phyloP scores from a whole-genome alignment of 2,329 filamentous ascomycete genomes.

The Harringtonia aguacate region DNA sequence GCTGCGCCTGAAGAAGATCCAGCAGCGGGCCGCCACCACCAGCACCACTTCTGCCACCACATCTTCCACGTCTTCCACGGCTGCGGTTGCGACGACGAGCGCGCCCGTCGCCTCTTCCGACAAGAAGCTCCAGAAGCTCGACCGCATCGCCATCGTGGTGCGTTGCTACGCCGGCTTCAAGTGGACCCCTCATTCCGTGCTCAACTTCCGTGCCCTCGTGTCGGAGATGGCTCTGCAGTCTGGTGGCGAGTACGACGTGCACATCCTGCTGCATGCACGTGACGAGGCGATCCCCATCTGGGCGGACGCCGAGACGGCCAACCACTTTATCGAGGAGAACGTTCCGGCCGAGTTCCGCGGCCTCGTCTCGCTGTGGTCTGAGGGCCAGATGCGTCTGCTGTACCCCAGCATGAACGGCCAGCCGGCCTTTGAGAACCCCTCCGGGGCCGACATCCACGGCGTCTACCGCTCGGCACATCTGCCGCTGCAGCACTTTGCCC shows the following conservation, averaged over 20 bases:
- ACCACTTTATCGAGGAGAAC: slow-evolving; percentile 55
- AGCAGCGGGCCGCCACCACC: slow-evolving; percentile 9
- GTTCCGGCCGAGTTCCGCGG: slow-evolving; percentile 68
- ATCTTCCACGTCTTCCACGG: background rate
- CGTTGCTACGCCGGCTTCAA: slow-evolving; percentile 71
- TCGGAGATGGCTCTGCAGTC: slow-evolving; percentile 68
- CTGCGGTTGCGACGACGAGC: background rate
- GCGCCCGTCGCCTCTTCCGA: too few species aligned
- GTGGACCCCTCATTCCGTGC: slow-evolving; percentile 66
- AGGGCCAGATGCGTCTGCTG: slow-evolving; percentile 70
- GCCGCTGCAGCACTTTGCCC: slow-evolving; percentile 53
- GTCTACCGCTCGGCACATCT: slow-evolving; percentile 58
- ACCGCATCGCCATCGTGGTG: slow-evolving; percentile 65
- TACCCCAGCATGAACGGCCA: slow-evolving; percentile 64
- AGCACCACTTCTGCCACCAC: background rate
- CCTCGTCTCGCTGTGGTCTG: slow-evolving; percentile 75
- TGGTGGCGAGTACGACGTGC: slow-evolving; percentile 71
- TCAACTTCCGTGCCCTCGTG: slow-evolving; percentile 74
- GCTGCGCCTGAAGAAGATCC: slow-evolving; percentile 7
- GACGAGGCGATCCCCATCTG: slow-evolving; percentile 71
- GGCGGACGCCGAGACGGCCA: slow-evolving; percentile 64
- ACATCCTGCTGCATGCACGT: slow-evolving; percentile 78
- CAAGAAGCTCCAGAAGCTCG: slow-evolving; percentile 26
- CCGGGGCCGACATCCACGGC: slow-evolving; percentile 50
- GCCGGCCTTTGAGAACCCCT: slow-evolving; percentile 45